Conservation (phyloP, 441 rosid genomes). For the Eruca vesicaria region DNA sequence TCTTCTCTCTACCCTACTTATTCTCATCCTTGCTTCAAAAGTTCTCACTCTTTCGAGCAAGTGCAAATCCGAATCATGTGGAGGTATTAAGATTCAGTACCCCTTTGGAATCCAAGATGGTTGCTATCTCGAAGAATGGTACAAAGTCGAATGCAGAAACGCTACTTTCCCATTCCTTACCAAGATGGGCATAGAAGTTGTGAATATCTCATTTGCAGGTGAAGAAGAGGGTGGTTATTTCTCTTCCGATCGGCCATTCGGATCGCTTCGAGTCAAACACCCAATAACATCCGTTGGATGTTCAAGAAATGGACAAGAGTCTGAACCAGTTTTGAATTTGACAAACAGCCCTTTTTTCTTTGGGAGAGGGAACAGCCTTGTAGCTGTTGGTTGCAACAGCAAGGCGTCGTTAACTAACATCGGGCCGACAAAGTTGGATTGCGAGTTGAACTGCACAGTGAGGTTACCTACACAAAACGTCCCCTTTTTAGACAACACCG, state of each 20-base stretch:
- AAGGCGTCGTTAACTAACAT: constrained; percentile 16
- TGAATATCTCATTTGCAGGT: background rate
- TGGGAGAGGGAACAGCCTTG: constrained; percentile 3
- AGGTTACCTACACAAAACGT: background rate
- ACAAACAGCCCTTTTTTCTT: constrained; percentile 30
- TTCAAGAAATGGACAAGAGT: background rate
- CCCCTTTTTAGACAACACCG: constrained; percentile 6
- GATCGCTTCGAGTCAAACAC: background rate
- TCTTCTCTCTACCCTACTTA: background rate
- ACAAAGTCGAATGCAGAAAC: constrained; percentile 21
- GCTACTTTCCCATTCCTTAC: background rate
- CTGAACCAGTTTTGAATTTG: background rate
- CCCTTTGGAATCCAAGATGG: constrained; percentile 11
- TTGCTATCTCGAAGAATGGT: constrained; percentile 28
- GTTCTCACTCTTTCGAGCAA: background rate
- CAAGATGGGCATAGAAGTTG: constrained; percentile 20
- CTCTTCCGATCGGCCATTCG: accelerated
- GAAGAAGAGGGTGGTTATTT: background rate
- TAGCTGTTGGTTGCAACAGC: too few species aligned
- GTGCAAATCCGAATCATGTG: constrained; percentile 1
- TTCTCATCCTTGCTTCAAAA: background rate
- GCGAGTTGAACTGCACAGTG: constrained; percentile 19
- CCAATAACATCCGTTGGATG: background rate
- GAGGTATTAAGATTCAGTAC: background rate
- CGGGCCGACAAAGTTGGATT: constrained; percentile 12